These are phyloP conservation scores for Thymus mandschuricus DNA, from an alignment of 257 asterid genomes.

Conservation along the genomic window DNA sequence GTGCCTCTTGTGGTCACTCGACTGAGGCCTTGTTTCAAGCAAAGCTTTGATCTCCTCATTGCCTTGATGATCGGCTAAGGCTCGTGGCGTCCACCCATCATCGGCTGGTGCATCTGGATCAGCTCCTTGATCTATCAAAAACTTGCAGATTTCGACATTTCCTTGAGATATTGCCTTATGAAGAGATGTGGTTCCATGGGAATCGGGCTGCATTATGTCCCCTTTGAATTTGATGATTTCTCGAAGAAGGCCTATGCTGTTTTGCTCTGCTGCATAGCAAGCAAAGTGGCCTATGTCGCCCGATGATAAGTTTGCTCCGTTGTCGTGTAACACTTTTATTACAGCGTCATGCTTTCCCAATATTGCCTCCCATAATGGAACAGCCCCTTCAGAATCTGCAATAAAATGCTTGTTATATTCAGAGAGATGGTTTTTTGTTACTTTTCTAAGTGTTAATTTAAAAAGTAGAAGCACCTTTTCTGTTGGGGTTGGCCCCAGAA, in stretches of 20 bases:
- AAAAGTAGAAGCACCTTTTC: conserved; percentile 45
- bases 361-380: conserved; percentile 86
- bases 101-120: conserved; percentile 61
- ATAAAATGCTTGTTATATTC: not conserved
- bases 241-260: conserved; percentile 53
- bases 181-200: conserved; percentile 65
- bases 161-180: conserved; percentile 69
- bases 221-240: conserved; percentile 60
- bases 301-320: conserved; percentile 61
- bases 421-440: not conserved
- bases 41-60: conserved; percentile 61
- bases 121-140: conserved; percentile 60
- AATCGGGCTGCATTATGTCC: conserved; percentile 51
- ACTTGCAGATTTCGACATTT: conserved; percentile 59
- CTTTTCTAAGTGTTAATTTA: not conserved
- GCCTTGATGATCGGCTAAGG: conserved; percentile 66
- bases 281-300: conserved; percentile 73
- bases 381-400: conserved; percentile 80
- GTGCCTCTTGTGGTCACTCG: not conserved
- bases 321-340: conserved; percentile 49
- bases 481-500: conserved; percentile 71
- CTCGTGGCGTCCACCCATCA: conserved; percentile 74
- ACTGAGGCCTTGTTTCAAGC: conserved; percentile 20
- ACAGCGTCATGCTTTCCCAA: conserved; percentile 51
- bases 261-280: conserved; percentile 64